A percentile compares a stretch with the other conserved stretches of the same genome.
phyloP scores from a whole-genome alignment of 2,329 filamentous ascomycete species.

The Metarhizium brunneum region DNA sequence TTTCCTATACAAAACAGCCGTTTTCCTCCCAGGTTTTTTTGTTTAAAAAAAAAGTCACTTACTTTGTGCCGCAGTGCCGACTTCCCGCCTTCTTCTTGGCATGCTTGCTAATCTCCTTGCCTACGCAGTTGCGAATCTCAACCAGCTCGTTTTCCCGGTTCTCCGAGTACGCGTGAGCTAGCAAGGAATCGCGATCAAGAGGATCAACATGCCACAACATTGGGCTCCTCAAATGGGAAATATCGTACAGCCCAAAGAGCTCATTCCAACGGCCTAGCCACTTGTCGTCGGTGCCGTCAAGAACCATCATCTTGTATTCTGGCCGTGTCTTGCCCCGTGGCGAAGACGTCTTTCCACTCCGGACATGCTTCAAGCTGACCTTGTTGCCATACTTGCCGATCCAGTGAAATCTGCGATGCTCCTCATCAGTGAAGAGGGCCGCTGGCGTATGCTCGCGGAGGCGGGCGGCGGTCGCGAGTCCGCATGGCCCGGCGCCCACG shows the following conservation, averaged over 20 bases:
- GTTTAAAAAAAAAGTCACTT: slow-evolving; percentile 12
- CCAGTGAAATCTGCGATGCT: slow-evolving; percentile 75
- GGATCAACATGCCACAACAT: slow-evolving; percentile 82
- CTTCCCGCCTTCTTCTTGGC: slow-evolving; percentile 51
- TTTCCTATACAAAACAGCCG: not conserved
- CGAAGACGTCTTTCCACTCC: slow-evolving; percentile 20
- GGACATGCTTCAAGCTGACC: slow-evolving; percentile 44
- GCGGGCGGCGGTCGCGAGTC: slow-evolving; percentile 63
- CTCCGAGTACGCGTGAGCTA: slow-evolving; percentile 57
- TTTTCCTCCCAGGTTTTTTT: accelerated
- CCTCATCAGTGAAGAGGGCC: slow-evolving; percentile 74
- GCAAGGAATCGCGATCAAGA: slow-evolving; percentile 60
- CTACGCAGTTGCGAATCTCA: slow-evolving; percentile 66
- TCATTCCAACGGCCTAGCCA: slow-evolving; percentile 68
- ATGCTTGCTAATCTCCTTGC: slow-evolving; percentile 74
- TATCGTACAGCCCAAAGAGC: slow-evolving; percentile 59
- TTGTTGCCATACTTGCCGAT: slow-evolving; percentile 55
- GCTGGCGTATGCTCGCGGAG: slow-evolving; percentile 65
- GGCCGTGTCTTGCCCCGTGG: slow-evolving; percentile 7
- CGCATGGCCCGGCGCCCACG: slow-evolving; percentile 65
- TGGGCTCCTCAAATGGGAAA: slow-evolving; percentile 63
- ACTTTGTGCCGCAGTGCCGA: slow-evolving; percentile 32
- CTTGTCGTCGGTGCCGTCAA: slow-evolving; percentile 52
- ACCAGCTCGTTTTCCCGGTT: slow-evolving; percentile 53
- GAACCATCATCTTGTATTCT: slow-evolving; percentile 44